Evolutionary conservation across 108 stramenopile species (phyloP), one percentile per base, ranked within the genome.

Genomic region (Conticribra guillardii): DNA sequence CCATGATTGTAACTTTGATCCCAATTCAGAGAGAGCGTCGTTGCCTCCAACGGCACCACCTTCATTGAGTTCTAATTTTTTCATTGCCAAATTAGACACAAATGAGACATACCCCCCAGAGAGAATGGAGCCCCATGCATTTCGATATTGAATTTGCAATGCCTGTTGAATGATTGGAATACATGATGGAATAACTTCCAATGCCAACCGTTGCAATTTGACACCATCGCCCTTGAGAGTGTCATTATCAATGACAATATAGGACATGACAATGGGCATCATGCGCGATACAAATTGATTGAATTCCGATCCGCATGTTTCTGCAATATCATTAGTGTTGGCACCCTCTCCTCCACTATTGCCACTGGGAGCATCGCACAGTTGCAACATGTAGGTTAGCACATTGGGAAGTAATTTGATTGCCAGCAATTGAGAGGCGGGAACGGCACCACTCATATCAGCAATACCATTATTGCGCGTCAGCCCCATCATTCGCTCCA

Each of bases 341-440:
- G 26, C 45, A 9, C 41, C 70, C 22, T 27, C 60, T 18, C 32
- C 58, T 31, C 34, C 71, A 72, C 76, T 61, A 2, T 32, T 32
- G 23, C 24, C 4, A 19, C 21, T 9, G 31, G 48, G 30, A 14
- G 57, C 52, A 18, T 84, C 81, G 71, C 80, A 80, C 8, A 56
- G 49, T n/a, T 81, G 47, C 34, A 59, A 17, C 54, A 76, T 70
- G 49, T 76, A 74, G 30, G 29, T 52, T 1, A 84, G 62, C 1
- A 89, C 62, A 18, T 69, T 64, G 28, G 87, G 60, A 2, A 87
- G 26, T 54, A 89, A 63, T 66, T 83, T 83, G 22, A 89, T 76
- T 14, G 73, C 71, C 21, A 91, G 59, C 55, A 88, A 72, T 73
- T 81, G 81, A 14, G 56, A 61, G 14, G 73, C 83, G 15, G 54